Conservation (phyloP, 1,139 yeast species). For the Torulaspora pretoriensis region DNA sequence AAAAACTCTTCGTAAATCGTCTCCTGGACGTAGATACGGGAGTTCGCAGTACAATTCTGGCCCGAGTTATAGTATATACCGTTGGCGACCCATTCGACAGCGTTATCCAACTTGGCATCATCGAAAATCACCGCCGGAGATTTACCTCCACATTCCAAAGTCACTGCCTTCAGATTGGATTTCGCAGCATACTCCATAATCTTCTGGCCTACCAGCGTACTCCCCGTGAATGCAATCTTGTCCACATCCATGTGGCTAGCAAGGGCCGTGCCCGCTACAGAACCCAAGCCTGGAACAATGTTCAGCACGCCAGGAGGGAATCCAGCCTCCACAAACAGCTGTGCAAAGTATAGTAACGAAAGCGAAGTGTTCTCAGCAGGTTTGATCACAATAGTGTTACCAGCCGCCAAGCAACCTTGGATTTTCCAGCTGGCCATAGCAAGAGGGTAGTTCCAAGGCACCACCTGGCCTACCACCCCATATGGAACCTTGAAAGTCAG, state of each 20-base stretch:
- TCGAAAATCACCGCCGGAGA: constrained; percentile 68
- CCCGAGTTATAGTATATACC: constrained; percentile 86
- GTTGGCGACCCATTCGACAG: constrained; percentile 79
- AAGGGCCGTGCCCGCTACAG: constrained; percentile 54
- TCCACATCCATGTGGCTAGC: constrained; percentile 54
- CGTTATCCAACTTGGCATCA: constrained; percentile 73
- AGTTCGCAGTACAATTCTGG: constrained; percentile 88
- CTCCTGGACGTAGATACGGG: constrained; percentile 73
- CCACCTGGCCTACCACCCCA: constrained; percentile 74
- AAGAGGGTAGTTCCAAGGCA: constrained; percentile 74
- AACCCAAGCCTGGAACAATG: constrained; percentile 55
- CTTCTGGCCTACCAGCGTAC: constrained; percentile 54
- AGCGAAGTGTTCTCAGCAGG: constrained; percentile 66
- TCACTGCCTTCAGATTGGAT: constrained; percentile 59
- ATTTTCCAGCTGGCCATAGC: constrained; percentile 70
- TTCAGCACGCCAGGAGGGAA: constrained; percentile 70
- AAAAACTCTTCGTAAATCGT: constrained; percentile 60
- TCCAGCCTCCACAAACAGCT: constrained; percentile 57
- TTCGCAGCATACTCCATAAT: constrained; percentile 59
- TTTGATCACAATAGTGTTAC: constrained; percentile 63
- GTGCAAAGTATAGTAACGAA: constrained; percentile 53
- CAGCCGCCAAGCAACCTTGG: constrained; percentile 67
- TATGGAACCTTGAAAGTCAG: constrained; percentile 79
- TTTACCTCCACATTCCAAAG: constrained; percentile 94
- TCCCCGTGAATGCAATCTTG: constrained; percentile 66